phyloP scores from a whole-genome alignment of 2,329 filamentous ascomycete species.

The Lasiodiplodia sp. region DNA sequence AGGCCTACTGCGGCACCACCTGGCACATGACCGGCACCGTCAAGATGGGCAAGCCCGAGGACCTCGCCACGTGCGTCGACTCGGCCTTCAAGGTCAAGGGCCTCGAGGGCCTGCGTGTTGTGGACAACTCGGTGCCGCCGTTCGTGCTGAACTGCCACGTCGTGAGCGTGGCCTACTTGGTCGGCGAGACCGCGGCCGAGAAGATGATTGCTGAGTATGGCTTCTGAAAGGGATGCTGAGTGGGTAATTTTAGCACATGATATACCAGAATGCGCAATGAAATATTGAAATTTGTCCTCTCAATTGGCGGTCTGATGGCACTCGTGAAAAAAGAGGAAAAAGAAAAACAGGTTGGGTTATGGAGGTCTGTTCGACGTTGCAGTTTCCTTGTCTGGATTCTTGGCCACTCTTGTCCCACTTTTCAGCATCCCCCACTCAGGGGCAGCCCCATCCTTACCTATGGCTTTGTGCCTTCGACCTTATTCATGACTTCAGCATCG shows the following conservation, averaged over 20 bases:
- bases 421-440: neutral
- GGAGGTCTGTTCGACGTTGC: too few species aligned
- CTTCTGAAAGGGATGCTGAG: neutral
- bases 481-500: neutral
- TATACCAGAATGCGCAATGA: neutral
- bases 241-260: neutral
- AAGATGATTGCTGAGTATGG: constrained; percentile 42
- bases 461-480: neutral
- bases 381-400: neutral
- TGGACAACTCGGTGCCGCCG: constrained; percentile 39
- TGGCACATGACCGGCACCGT: constrained; percentile 66
- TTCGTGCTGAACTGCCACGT: constrained; percentile 28
- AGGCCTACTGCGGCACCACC: constrained; percentile 51
- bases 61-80: constrained; percentile 35
- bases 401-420: neutral
- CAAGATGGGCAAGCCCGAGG: constrained; percentile 58
- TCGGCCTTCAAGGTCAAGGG: constrained; percentile 36
- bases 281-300: neutral
- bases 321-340: too few species aligned
- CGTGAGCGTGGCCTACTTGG: constrained; percentile 39
- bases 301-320: too few species aligned
- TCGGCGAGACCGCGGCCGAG: constrained; percentile 45
- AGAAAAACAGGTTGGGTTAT: too few species aligned
- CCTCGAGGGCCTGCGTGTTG: constrained; percentile 35
- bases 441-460: neutral